Evolutionary conservation across 768 basidiomycete species (phyloP), one percentile per base, ranked within the genome.

Genomic region (Trametes villosa): DNA sequence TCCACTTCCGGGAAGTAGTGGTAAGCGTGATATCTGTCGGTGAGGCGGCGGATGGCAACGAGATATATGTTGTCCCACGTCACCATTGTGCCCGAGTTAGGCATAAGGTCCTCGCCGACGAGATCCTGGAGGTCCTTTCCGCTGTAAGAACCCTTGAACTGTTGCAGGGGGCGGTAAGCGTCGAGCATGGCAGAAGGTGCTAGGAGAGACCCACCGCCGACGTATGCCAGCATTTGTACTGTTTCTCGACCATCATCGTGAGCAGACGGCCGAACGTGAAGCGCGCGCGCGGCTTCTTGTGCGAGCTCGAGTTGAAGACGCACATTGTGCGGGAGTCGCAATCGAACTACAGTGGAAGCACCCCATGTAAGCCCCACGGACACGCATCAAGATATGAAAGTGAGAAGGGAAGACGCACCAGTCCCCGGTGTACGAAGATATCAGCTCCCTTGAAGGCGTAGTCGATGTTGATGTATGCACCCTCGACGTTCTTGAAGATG

Each of bases 1-100:
- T 50, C 33, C 9, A 50, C 9, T n/a, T 50, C 48, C 18, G 48
- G 48, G 48, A 50, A 50, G 48, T 50, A 50, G 31, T 36, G 33
- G 33, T 34, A 50, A n/a, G 20, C 18, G 3, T 33, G 13, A 5
- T 20, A 17, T 27, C 48, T 50, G n/a, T 50, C 48, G 31, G 9
- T 50, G 31, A 31, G 36, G 7, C 48, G 48, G 20, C 48, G 48
- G 7, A 50, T 33, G 1, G 48, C 48, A n/a, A 50, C 48, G 31
- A 50, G 8, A n/a, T 50, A 34, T 18, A 50, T 15, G 18, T 9
- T 20, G 3, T 36, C 48, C 20, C 33, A 50, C 6, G 4, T 33
- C 31, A 50, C 48, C 1, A 18, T 3, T 9, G 29, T 17, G 31
- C 33, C 48, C 9, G 18, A n/a, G 31, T 2, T 24, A 3, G 31